Evolutionary conservation across 495 filamentous ascomycete species (phyloP).

Genomic region (Lineolata rhizophorae): DNA sequence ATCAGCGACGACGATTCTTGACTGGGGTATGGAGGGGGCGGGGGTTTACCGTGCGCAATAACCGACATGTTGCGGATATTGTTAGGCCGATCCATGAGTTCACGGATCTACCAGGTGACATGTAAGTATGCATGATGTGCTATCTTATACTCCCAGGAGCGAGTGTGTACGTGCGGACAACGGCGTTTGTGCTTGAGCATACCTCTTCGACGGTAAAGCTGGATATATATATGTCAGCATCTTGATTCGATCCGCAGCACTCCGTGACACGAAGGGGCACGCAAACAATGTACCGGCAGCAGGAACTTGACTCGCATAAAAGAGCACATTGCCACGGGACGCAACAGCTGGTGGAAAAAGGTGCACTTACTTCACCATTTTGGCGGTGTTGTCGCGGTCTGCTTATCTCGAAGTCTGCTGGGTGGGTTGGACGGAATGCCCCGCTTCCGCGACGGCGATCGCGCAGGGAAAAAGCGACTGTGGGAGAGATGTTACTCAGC

Average conservation of each 20-base stretch:
- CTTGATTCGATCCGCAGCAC: not conserved
- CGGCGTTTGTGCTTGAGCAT: conserved; percentile 11
- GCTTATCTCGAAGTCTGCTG: too few species aligned
- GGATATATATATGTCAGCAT: conserved; percentile 15
- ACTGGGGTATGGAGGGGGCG: not conserved
- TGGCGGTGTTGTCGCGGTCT: conserved; percentile 44
- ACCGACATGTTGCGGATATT: conserved; percentile 99
- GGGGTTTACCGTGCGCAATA: conserved; percentile 79
- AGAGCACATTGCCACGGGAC: too few species aligned
- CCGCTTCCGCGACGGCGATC: too few species aligned
- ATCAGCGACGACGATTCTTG: not conserved
- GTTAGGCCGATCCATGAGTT: conserved; percentile 88
- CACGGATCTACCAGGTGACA: conserved; percentile 57
- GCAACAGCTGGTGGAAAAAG: not conserved
- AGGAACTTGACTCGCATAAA: too few species aligned
- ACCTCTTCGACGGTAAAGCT: conserved; percentile 99
- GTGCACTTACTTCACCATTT: conserved; percentile 95
- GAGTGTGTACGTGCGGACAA: not conserved
- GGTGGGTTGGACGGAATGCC: too few species aligned
- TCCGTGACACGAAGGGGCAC: not conserved
- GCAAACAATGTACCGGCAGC: not conserved
- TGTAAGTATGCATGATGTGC: conserved; percentile 12
- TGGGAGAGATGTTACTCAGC: too few species aligned
- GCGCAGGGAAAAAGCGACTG: too few species aligned
- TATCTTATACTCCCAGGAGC: not conserved